Conservation (phyloP, 2,329 filamentous ascomycete species). For the Verticillium zaregamsianum region DNA sequence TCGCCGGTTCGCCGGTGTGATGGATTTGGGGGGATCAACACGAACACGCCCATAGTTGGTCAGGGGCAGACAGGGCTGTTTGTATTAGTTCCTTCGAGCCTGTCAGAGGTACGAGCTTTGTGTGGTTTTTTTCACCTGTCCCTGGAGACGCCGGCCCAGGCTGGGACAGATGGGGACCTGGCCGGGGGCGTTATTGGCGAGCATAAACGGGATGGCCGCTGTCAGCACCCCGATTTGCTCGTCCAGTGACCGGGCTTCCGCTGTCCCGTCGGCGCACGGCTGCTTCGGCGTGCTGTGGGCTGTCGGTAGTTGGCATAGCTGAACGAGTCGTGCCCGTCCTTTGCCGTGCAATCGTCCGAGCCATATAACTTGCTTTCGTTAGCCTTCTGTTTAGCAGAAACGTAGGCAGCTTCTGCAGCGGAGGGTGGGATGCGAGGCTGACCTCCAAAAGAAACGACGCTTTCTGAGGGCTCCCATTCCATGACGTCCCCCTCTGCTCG, state of each 20-base stretch:
- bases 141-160: background rate
- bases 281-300: background rate
- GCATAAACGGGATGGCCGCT: background rate
- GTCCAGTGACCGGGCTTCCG: background rate
- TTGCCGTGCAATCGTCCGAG: background rate
- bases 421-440: background rate
- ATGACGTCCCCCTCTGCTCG: background rate
- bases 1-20: background rate
- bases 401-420: background rate
- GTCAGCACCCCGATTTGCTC: background rate
- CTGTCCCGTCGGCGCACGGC: background rate
- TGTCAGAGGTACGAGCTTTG: background rate
- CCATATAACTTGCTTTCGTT: background rate
- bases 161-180: background rate
- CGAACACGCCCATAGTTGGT: background rate
- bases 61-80: background rate
- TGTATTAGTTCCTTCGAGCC: background rate
- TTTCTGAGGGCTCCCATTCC: background rate
- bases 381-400: background rate
- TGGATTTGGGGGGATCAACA: background rate
- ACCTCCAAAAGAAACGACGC: background rate
- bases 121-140: background rate
- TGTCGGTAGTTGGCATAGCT: background rate
- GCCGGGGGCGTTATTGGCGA: background rate
- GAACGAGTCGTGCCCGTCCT: background rate